Percentiles rank a stretch among this genome's conserved stretches.
Evolutionary conservation across 495 filamentous ascomycete genomes (phyloP).

Genomic region (Penicillium soppii): DNA sequence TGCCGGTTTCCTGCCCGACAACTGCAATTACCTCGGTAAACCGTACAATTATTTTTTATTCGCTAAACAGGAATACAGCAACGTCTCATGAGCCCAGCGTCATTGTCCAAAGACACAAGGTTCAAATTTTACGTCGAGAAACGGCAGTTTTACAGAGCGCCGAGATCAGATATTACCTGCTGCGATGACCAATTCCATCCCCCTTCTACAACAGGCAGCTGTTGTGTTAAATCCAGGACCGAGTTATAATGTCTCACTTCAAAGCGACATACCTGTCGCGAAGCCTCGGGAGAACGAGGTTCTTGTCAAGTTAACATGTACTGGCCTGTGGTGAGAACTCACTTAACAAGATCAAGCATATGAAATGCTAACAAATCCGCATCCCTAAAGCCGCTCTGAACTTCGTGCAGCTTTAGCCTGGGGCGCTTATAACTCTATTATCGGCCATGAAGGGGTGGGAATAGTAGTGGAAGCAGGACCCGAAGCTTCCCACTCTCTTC

Average conservation of each 20-base stretch:
- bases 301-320: conserved; percentile 22
- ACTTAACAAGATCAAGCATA: background rate
- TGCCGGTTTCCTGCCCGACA: conserved; percentile 2
- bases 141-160: background rate
- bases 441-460: conserved; percentile 41
- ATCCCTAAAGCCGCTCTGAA: conserved; percentile 25
- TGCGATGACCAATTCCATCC: conserved; percentile 5
- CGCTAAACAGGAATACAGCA: no score
- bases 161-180: background rate
- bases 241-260: conserved; percentile 10
- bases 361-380: background rate
- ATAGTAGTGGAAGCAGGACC: conserved; percentile 25
- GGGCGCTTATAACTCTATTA: conserved; percentile 27
- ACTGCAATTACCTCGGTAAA: conserved; percentile 4
- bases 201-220: conserved; percentile 15
- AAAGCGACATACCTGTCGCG: conserved; percentile 9
- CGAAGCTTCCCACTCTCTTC: conserved; percentile 14
- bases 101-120: no score
- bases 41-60: no score
- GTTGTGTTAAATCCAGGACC: conserved; percentile 20
- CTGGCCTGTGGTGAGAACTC: conserved; percentile 21
- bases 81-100: no score
- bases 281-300: conserved; percentile 18
- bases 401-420: conserved; percentile 22
- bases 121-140: background rate